A percentile compares a stretch with the other conserved stretches of the same genome.
Evolutionary conservation across 176 grass and related monocot genomes (phyloP).

Genomic region (barley (Hordeum vulgare)): DNA sequence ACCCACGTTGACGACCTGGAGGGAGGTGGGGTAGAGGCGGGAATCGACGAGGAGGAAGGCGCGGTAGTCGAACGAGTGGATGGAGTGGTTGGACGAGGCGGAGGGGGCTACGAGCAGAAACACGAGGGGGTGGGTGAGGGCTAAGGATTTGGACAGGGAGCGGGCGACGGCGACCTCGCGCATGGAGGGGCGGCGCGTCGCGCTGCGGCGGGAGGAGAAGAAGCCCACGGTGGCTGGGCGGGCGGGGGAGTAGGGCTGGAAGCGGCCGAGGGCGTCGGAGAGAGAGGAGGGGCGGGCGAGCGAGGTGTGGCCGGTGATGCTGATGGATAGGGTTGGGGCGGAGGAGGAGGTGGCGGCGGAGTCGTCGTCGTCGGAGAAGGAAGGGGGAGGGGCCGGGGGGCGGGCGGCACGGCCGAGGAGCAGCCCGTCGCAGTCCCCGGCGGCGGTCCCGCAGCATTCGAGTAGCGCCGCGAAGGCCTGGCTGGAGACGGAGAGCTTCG

Average conservation of each 20-base stretch:
- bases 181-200: constrained; percentile 43
- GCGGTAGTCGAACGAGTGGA: constrained; percentile 16
- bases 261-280: constrained; percentile 32
- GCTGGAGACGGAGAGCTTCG: constrained; percentile 38
- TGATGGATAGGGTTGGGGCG: constrained; percentile 16
- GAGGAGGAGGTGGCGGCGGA: constrained; percentile 8
- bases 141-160: constrained; percentile 19
- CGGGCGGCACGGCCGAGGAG: constrained; percentile 29
- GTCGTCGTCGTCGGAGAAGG: constrained; percentile 11
- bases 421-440: constrained; percentile 34
- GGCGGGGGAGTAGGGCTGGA: neutral
- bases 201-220: constrained; percentile 42
- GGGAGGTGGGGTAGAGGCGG: constrained; percentile 20
- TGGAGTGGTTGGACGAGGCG: neutral
- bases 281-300: constrained; percentile 17
- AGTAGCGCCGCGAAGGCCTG: constrained; percentile 34
- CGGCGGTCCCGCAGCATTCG: constrained; percentile 23
- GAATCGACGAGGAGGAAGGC: constrained; percentile 34
- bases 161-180: constrained; percentile 35
- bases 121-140: neutral
- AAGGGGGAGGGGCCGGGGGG: constrained; percentile 7
- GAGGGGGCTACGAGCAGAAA: neutral
- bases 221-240: constrained; percentile 20
- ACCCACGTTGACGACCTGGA: constrained; percentile 39
- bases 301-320: constrained; percentile 22